phyloP scores from a whole-genome alignment of 73 alveolate species.

The Paramecium sonneborni region DNA sequence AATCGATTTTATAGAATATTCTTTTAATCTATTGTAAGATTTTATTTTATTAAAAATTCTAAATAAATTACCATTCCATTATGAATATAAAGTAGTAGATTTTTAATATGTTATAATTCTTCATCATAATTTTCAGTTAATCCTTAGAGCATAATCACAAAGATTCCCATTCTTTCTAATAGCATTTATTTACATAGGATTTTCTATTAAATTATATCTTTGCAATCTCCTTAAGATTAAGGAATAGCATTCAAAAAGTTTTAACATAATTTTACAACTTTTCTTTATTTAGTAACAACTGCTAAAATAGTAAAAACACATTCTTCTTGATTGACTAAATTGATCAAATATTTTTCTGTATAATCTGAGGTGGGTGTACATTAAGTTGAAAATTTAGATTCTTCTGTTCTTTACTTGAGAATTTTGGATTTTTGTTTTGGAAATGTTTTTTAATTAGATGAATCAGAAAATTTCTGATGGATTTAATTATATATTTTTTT shows the following conservation, averaged over 20 bases:
- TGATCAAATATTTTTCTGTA: not conserved
- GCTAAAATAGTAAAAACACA: constrained; percentile 47
- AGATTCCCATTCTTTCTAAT: constrained; percentile 25
- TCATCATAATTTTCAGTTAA: constrained; percentile 11
- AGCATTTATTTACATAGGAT: not conserved
- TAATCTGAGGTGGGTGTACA: not conserved
- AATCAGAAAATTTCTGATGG: not conserved
- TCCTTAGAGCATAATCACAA: not conserved
- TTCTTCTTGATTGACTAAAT: constrained; percentile 25
- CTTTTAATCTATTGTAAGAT: not conserved
- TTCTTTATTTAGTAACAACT: not conserved
- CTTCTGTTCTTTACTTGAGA: constrained; percentile 8
- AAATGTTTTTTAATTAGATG: not conserved
- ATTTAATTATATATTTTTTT: not conserved
- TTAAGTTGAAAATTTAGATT: not conserved
- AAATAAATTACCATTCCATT: not conserved
- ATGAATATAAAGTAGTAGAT: constrained; percentile 32
- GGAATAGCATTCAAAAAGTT: constrained; percentile 12
- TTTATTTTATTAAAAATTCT: not conserved
- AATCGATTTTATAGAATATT: not conserved
- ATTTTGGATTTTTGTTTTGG: not conserved
- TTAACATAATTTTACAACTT: constrained; percentile 33
- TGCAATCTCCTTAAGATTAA: not conserved
- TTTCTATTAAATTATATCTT: not conserved
- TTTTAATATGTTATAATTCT: constrained; percentile 16